Evolutionary conservation across 208 protist species (phyloP).

Genomic region (Phytomonas francai): DNA sequence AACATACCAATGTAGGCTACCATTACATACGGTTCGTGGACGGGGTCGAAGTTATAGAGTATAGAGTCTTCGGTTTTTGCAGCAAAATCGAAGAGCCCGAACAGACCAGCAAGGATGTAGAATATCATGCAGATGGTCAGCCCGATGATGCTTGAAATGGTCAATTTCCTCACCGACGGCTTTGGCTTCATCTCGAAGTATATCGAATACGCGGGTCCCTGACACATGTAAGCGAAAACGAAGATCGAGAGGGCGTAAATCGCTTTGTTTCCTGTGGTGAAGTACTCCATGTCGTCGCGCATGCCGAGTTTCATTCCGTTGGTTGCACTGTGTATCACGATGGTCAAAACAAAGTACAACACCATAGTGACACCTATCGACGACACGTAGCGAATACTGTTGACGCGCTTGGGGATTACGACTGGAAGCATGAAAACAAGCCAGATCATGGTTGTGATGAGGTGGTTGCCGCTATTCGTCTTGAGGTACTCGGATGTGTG

Average conservation of each 20-base stretch:
- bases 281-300: conserved; percentile 25
- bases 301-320: conserved; percentile 31
- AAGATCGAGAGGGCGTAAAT: conserved; percentile 62
- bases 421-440: conserved; percentile 51
- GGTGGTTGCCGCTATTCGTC: conserved; percentile 23
- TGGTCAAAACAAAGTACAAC: conserved; percentile 51
- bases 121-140: conserved; percentile 55
- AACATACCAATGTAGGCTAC: conserved; percentile 64
- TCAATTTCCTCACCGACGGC: conserved; percentile 38
- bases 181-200: conserved; percentile 43
- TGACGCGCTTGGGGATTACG: conserved; percentile 34
- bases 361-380: conserved; percentile 57
- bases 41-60: conserved; percentile 49
- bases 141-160: conserved; percentile 24
- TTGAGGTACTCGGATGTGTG: conserved; percentile 35
- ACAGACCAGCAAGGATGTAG: conserved; percentile 63
- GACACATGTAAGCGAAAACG: conserved; percentile 68
- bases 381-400: conserved; percentile 74
- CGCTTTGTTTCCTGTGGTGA: conserved; percentile 39
- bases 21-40: conserved; percentile 51
- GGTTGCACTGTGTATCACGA: conserved; percentile 44
- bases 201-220: conserved; percentile 46
- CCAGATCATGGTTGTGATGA: conserved; percentile 41
- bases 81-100: conserved; percentile 78
- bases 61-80: conserved; percentile 28